Percentiles rank a stretch among this genome's conserved stretches.
These are phyloP conservation scores for Tetraselmis chui DNA, from an alignment of 139 green algal species.

Conservation along the genomic window DNA sequence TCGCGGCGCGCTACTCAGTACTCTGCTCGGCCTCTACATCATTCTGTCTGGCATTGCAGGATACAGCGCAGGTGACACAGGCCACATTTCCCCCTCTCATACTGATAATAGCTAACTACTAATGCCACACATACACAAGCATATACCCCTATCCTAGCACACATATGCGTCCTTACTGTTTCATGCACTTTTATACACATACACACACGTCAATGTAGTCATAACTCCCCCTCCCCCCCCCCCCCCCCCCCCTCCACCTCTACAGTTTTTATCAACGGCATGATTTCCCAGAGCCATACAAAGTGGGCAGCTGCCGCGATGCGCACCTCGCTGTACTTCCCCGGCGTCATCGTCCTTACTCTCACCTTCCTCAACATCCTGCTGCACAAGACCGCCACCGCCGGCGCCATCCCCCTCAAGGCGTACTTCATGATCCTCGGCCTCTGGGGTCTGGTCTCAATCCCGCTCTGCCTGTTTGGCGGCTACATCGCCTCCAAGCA, in stretches of 20 bases:
- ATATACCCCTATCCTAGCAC: too few species aligned
- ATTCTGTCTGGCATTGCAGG: slow-evolving; percentile 41
- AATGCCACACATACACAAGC: too few species aligned
- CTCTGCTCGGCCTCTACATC: slow-evolving; percentile 73
- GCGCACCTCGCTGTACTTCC: slow-evolving; percentile 66
- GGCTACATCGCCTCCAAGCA: slow-evolving; percentile 45
- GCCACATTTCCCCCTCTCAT: slow-evolving; percentile 5
- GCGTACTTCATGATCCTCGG: slow-evolving; percentile 83
- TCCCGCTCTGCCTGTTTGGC: slow-evolving; percentile 64
- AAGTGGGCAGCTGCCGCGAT: background rate
- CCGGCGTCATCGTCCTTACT: slow-evolving; percentile 68
- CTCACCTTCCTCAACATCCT: slow-evolving; percentile 78
- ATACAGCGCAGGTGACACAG: slow-evolving; percentile 26
- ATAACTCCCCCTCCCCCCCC: too few species aligned
- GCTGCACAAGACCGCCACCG: slow-evolving; percentile 65
- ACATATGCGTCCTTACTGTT: too few species aligned
- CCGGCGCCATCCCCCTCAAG: slow-evolving; percentile 73
- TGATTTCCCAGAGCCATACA: background rate
- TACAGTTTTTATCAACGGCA: background rate
- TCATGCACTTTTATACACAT: too few species aligned
- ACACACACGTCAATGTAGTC: too few species aligned
- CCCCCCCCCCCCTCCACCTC: too few species aligned
- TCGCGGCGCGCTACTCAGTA: slow-evolving; percentile 82
- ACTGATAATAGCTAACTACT: too few species aligned
- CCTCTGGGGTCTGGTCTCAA: slow-evolving; percentile 84